Base-by-base conservation (phyloP, 2,329 filamentous ascomycete species). In the Diaporthe amygdali region DNA sequence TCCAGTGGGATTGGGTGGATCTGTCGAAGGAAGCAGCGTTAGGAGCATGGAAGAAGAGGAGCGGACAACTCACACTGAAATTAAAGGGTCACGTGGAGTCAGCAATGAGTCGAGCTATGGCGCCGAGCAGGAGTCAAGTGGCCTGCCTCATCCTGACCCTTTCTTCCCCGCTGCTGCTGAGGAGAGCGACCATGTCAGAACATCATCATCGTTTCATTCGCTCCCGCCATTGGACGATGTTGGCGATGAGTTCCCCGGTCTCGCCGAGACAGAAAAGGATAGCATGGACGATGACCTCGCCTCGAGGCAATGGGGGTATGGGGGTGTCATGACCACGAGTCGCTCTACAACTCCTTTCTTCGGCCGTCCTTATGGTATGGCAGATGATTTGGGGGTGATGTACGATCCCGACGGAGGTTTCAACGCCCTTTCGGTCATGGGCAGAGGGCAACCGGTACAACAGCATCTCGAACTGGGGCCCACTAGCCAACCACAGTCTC, bases 401-500 rank as follows among this genome's bases (percentile, higher is more conserved):
- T 71, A 71, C 17, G 61, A 46, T 30, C 30, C 52, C n/a, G 30
- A 61, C 22, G 71, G 39, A 4, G 47, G 25, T 17, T n/a, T 52
- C 44, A 32, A 10, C 15, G 37, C 49, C 34, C 41, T 30, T 8
- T 25, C 56, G 46, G 30, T 12, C 61, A 22, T 49, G 39, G 37
- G 52, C 44, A 49, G 71, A 22, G 49, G 14, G 55, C 46, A 25
- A 22, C 68, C 55, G 72, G 74, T 27, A 71, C 55, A 22, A 55
- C 71, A 27, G 66, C 72, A 14, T 41, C 73, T 7, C 68, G 72
- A 54, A 32, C 32, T n/a, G 39, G 69, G 71, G 30, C 72, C 74
- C 41, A 61, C 75, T 71, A 75, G 76, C 75, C 77, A 74, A 73
- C 83, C 83, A 66, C 85, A 82, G 63, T 84, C 86, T 54, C 83